A percentile compares a stretch with the other conserved stretches of the same genome.
Conservation (phyloP, 352 stramenopile species). For the Phytophthora citrophthora region DNA sequence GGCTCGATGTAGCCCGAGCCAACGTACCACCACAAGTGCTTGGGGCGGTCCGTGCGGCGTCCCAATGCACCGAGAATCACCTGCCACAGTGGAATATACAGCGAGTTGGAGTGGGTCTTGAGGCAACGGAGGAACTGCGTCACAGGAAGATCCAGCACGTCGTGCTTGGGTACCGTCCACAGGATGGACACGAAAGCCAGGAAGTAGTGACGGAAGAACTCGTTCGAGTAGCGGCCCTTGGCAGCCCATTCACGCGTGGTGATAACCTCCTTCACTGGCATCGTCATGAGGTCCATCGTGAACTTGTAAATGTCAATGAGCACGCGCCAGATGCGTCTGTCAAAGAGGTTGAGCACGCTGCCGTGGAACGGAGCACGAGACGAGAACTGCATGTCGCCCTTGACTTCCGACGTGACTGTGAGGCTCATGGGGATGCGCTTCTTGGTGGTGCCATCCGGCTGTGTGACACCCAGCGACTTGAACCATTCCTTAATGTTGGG, state of each 20-base stretch:
- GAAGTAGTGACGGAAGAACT: constrained; percentile 91
- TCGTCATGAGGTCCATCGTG: constrained; percentile 86
- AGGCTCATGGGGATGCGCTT: constrained; percentile 90
- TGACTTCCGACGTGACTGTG: constrained; percentile 83
- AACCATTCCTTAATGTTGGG: constrained; percentile 93
- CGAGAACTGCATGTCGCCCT: constrained; percentile 87
- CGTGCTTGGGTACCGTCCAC: constrained; percentile 85
- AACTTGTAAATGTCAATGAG: constrained; percentile 90
- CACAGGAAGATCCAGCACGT: constrained; percentile 83
- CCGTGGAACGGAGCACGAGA: constrained; percentile 79
- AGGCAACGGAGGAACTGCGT: constrained; percentile 89
- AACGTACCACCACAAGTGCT: constrained; percentile 88
- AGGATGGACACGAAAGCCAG: constrained; percentile 87
- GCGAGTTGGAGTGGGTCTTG: constrained; percentile 87
- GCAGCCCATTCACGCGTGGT: constrained; percentile 82
- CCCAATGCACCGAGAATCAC: constrained; percentile 79
- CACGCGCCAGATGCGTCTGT: constrained; percentile 82
- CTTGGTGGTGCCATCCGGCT: constrained; percentile 85
- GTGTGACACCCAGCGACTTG: constrained; percentile 82
- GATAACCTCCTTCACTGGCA: constrained; percentile 77
- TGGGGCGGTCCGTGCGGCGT: constrained; percentile 77
- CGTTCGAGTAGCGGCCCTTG: constrained; percentile 73
- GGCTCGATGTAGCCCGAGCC: constrained; percentile 85
- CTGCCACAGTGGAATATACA: constrained; percentile 89
- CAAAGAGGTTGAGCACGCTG: constrained; percentile 68